These are phyloP conservation scores for Silene coronaria DNA, from an alignment of 179 eudicot genomes.

Conservation along the genomic window DNA sequence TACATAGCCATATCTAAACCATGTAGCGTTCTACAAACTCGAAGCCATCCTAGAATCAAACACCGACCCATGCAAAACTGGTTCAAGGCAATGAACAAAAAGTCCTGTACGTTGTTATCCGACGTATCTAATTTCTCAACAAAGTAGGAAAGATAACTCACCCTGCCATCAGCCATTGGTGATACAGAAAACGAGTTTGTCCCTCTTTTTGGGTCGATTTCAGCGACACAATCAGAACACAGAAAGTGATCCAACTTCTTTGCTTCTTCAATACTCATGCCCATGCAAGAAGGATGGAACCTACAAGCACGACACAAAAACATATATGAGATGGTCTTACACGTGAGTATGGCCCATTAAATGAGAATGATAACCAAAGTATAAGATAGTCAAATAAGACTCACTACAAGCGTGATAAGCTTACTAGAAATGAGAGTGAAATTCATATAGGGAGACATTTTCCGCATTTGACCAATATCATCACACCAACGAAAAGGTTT, in stretches of 20 bases:
- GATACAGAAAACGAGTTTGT: conserved; percentile 43
- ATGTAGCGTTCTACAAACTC: too few relatives aligned
- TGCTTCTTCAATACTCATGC: conserved; percentile 79
- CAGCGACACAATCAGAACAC: conserved; percentile 65
- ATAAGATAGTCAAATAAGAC: background rate
- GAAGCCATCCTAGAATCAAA: too few relatives aligned
- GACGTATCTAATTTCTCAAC: conserved; percentile 4
- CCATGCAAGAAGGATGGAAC: conserved; percentile 90
- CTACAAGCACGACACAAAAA: conserved; percentile 24
- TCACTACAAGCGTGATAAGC: conserved; percentile 13
- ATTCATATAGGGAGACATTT: background rate
- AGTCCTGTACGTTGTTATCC: background rate
- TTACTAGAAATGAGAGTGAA: conserved; percentile 8
- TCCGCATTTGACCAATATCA: background rate
- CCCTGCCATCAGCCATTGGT: conserved; percentile 52
- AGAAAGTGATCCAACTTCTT: conserved; percentile 69
- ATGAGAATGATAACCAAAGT: background rate
- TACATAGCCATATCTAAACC: too few relatives aligned
- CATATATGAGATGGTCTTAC: background rate
- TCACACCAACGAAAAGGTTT: background rate
- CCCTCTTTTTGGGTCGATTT: conserved; percentile 52
- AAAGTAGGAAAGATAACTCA: conserved; percentile 22
- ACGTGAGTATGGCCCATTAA: background rate
- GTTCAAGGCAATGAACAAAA: background rate
- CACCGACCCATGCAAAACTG: too few relatives aligned